phyloP scores from a whole-genome alignment of 345 rosid species.

The Lepidium aucheri region DNA sequence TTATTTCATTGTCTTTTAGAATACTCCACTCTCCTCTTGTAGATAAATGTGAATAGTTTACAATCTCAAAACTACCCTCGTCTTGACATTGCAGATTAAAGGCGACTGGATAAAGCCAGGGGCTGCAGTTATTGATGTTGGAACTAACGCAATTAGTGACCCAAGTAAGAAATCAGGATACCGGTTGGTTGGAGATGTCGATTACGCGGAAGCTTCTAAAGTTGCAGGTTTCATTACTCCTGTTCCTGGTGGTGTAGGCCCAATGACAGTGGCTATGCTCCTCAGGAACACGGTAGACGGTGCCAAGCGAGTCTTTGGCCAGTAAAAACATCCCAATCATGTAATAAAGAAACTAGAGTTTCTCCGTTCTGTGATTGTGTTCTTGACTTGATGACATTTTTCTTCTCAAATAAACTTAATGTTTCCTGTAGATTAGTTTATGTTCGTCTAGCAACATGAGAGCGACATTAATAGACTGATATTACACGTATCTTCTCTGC shows the following conservation, averaged over 20 bases:
- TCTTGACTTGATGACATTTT: neutral
- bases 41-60: neutral
- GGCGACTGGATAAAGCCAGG: slow-evolving; percentile 95
- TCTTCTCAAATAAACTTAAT: neutral
- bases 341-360: neutral
- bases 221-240: slow-evolving; percentile 85
- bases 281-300: slow-evolving; percentile 77
- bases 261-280: slow-evolving; percentile 95
- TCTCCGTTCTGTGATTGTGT: neutral
- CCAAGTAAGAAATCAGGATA: slow-evolving; percentile 70
- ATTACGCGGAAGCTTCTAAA: slow-evolving; percentile 64
- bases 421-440: neutral
- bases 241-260: slow-evolving; percentile 97
- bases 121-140: slow-evolving; percentile 93
- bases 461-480: neutral
- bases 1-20: neutral
- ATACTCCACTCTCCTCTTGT: too few relatives aligned
- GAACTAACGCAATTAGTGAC: slow-evolving; percentile 75
- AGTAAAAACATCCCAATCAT: slow-evolving; percentile 19
- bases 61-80: neutral
- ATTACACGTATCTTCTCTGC: neutral
- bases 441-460: neutral
- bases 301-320: slow-evolving; percentile 56
- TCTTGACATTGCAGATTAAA: slow-evolving; percentile 47
- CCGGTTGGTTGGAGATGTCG: slow-evolving; percentile 91